Evolutionary conservation across 2,329 filamentous ascomycete species (phyloP).

Genomic region (Scedosporium aurantiacum): DNA sequence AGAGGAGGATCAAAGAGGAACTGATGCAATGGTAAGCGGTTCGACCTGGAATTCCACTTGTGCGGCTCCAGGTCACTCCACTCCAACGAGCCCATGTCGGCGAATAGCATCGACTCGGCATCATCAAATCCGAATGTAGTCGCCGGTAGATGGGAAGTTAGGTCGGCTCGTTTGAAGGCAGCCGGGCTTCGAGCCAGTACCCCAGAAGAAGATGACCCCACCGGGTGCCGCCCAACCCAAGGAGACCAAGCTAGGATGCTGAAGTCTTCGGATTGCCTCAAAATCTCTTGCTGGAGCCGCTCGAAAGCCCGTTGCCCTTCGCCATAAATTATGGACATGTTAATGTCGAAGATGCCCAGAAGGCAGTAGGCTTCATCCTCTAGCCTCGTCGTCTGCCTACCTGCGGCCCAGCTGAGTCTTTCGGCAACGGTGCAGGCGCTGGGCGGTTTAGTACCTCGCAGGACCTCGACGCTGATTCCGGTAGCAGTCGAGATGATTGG

Average conservation of each 20-base stretch:
- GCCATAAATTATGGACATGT: constrained; percentile 19
- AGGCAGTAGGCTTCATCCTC: constrained; percentile 21
- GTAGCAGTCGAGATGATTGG: constrained; percentile 12
- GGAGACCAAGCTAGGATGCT: constrained; percentile 20
- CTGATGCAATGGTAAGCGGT: constrained; percentile 2
- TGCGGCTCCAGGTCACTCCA: constrained; percentile 10
- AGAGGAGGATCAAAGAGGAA: constrained; percentile 9
- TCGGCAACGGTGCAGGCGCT: constrained; percentile 10
- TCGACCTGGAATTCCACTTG: background rate
- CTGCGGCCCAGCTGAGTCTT: constrained; percentile 18
- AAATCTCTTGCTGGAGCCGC: constrained; percentile 23
- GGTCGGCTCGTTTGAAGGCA: constrained; percentile 9
- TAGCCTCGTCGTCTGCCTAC: constrained; percentile 15
- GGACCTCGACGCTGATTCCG: constrained; percentile 13
- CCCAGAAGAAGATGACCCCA: background rate
- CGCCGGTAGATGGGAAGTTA: constrained; percentile 9
- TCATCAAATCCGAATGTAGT: constrained; percentile 11
- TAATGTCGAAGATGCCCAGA: constrained; percentile 18
- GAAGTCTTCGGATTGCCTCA: constrained; percentile 22
- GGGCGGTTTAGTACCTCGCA: constrained; percentile 7
- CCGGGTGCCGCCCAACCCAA: background rate
- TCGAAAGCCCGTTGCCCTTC: constrained; percentile 20
- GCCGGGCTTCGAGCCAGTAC: constrained; percentile 8
- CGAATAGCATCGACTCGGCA: constrained; percentile 11
- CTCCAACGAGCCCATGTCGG: constrained; percentile 8